Base-by-base conservation (phyloP, 225 moss, liverwort and hornwort species). In the Ulota crispa region DNA sequence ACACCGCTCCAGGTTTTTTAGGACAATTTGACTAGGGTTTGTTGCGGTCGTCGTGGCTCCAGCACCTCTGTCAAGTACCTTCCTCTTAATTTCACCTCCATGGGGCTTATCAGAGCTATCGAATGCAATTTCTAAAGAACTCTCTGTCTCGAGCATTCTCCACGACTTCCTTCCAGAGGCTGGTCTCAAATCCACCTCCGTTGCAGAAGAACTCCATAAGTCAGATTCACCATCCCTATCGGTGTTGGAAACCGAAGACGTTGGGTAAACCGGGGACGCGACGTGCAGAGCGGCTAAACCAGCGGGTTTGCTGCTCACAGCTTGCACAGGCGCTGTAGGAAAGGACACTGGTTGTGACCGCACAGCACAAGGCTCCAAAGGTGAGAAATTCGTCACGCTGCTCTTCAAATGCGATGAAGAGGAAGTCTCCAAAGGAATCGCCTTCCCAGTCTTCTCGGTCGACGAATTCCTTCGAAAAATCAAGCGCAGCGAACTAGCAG, bases 1-100 rank as follows among this genome's bases (percentile, higher is more conserved):
- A 76, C 87, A 88, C 71, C 94, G 87, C 64, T 97, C 97, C 56
- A 94, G 84, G 42, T 94, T 94, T 69, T 94, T 92, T 1, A 93
- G 82, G 16, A 94, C 92, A 54, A 97, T 90, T 84, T 93, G 88
- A 47, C 78, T 86, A 69, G 88, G 84, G 30, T 88, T 90, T n/a
- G 72, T 66, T 47, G 82, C 83, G 68, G 86, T 61, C 11, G 83
- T 9, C 61, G 76, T 26, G 20, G 73, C 65, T 62, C 80, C 86
- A 41, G 79, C 50, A 68, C 59, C 57, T 61, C 82, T 91, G 7
- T 92, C 90, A 50, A 91, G 78, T 26, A 82, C 41, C 43, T 83
- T 90, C 68, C 91, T 87, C 28, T 82, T 88, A 20, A 67, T 34
- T 20, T 88, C 84, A 24, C 75, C 76, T 8, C 53, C 64, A 64